phyloP scores from a whole-genome alignment of 2,329 filamentous ascomycete genomes.

The Mycosphaerella sp. region DNA sequence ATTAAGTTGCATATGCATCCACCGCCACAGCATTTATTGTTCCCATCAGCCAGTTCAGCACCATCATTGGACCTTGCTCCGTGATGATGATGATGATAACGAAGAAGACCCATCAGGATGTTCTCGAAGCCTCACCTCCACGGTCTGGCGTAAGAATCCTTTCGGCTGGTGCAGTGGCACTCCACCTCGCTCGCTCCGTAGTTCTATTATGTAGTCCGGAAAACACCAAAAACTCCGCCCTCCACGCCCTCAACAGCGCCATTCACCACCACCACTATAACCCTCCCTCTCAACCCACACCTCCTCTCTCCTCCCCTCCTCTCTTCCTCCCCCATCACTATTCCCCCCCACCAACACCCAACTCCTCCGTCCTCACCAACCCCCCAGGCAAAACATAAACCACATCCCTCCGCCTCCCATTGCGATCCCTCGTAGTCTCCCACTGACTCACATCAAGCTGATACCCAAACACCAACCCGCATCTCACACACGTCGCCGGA shows the following conservation, averaged over 20 bases:
- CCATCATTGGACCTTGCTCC: no score
- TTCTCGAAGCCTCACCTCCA: background rate
- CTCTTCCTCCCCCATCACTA: constrained; percentile 1
- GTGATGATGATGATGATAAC: no score
- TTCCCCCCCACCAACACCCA: constrained; percentile 33
- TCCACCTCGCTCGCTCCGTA: no score
- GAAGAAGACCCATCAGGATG: background rate
- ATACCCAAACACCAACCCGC: constrained; percentile 58
- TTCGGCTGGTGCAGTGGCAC: background rate
- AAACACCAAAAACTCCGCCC: no score
- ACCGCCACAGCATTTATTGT: background rate
- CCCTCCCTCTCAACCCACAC: background rate
- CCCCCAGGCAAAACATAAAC: constrained; percentile 58
- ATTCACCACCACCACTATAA: no score
- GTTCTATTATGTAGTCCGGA: no score
- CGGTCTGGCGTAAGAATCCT: background rate
- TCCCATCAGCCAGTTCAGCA: no score
- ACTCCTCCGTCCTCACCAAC: constrained; percentile 52
- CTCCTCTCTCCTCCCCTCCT: background rate
- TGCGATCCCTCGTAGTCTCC: constrained; percentile 26
- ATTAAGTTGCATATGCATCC: background rate
- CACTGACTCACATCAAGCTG: constrained; percentile 52
- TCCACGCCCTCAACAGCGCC: no score
- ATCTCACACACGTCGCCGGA: constrained; percentile 54
- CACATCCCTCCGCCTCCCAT: constrained; percentile 43